Evolutionary conservation across 2,329 filamentous ascomycete genomes (phyloP).

Genomic region (Botrytis galanthina): DNA sequence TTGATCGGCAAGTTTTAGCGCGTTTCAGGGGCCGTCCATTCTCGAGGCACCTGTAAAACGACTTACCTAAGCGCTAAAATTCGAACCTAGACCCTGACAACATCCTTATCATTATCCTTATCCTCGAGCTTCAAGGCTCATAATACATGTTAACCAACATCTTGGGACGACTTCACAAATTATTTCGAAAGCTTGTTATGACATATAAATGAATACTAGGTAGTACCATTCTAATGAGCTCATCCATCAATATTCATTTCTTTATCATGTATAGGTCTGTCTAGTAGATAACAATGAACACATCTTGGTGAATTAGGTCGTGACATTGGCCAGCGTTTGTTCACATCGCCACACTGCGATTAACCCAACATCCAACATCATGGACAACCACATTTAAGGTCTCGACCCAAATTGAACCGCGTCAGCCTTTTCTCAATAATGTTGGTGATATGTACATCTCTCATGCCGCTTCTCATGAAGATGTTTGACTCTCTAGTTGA

Average conservation of each 20-base stretch:
- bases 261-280: too few species aligned
- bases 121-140: neutral
- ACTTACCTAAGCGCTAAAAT: neutral
- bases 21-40: neutral
- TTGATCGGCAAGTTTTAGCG: neutral
- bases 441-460: conserved; percentile 2
- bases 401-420: neutral
- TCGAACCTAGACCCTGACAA: neutral
- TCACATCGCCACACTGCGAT: neutral
- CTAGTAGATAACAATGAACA: neutral
- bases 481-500: neutral
- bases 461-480: neutral
- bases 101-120: neutral
- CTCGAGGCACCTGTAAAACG: neutral
- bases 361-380: conserved; percentile 9
- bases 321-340: conserved; percentile 4
- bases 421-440: neutral
- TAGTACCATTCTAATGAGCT: neutral
- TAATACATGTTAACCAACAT: neutral
- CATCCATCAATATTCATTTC: neutral
- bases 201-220: neutral
- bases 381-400: neutral
- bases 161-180: neutral
- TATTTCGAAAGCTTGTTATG: neutral
- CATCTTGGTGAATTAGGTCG: neutral